phyloP scores from a whole-genome alignment of 305 asterid species.

The Fraxinus greggii region DNA sequence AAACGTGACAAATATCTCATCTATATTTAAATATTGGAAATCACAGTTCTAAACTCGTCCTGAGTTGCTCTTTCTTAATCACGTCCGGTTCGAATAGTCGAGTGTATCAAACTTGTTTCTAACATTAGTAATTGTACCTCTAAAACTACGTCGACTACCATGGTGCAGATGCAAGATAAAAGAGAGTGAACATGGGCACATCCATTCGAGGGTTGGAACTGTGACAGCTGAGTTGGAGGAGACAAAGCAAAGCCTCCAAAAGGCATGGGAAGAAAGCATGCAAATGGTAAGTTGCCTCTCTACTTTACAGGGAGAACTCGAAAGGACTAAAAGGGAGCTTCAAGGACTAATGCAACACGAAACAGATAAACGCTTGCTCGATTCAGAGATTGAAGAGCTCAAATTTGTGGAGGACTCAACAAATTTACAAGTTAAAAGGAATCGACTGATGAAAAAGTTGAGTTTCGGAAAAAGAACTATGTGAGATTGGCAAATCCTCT shows the following conservation, averaged over 20 bases:
- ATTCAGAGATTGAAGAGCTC: constrained; percentile 40
- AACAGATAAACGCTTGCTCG: constrained; percentile 14
- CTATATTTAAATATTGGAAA: too few relatives aligned
- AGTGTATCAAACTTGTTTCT: too few relatives aligned
- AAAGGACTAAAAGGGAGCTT: constrained; percentile 61
- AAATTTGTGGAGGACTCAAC: constrained; percentile 41
- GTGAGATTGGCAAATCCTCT: constrained; percentile 63
- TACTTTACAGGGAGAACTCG: constrained; percentile 61
- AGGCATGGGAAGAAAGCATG: constrained; percentile 57
- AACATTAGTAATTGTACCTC: too few relatives aligned
- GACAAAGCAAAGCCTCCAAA: constrained; percentile 64
- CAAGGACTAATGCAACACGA: constrained; percentile 34
- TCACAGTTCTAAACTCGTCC: too few relatives aligned
- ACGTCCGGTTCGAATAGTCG: too few relatives aligned
- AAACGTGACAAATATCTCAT: too few relatives aligned
- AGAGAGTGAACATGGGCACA: neutral
- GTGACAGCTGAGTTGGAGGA: constrained; percentile 48
- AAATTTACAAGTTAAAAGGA: constrained; percentile 28
- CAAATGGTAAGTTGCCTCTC: constrained; percentile 61
- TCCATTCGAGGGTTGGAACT: constrained; percentile 1
- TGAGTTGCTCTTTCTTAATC: too few relatives aligned
- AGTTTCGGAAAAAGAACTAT: constrained; percentile 59
- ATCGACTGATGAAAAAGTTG: constrained; percentile 20
- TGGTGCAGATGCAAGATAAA: neutral
- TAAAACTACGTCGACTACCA: too few relatives aligned